Conservation (phyloP, 768 basidiomycete genomes). For the Omphalotus guepiniiformis region DNA sequence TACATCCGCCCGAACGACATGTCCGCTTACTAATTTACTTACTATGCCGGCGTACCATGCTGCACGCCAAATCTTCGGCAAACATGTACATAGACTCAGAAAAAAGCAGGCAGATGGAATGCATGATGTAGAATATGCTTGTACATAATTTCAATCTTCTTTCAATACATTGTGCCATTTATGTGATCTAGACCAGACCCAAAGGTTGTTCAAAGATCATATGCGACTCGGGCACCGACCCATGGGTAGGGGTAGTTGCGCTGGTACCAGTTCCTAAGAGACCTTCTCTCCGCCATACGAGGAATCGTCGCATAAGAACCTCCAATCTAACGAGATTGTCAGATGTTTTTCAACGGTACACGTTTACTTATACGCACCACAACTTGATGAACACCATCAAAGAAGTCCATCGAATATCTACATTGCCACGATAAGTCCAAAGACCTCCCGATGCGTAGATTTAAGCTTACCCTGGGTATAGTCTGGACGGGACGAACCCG, state of each 20-base stretch:
- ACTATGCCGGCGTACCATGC: too few species aligned
- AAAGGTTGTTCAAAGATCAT: slow-evolving; percentile 30
- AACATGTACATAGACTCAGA: too few species aligned
- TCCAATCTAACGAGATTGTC: slow-evolving; percentile 56
- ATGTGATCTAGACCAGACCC: too few species aligned
- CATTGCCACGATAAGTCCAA: not conserved
- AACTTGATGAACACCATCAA: slow-evolving; percentile 80
- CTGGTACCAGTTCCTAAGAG: slow-evolving; percentile 90
- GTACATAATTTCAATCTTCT: too few species aligned
- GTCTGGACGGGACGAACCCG: slow-evolving; percentile 66
- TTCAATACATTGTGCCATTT: too few species aligned
- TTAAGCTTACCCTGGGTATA: slow-evolving; percentile 78
- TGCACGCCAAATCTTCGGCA: too few species aligned
- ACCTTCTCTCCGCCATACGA: slow-evolving; percentile 68
- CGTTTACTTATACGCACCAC: slow-evolving; percentile 56
- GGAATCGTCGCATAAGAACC: slow-evolving; percentile 88
- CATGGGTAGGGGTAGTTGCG: slow-evolving; percentile 88
- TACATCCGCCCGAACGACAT: too few species aligned
- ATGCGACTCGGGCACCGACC: slow-evolving; percentile 66
- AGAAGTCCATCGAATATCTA: slow-evolving; percentile 86
- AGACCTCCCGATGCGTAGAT: slow-evolving; percentile 1
- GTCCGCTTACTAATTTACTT: too few species aligned
- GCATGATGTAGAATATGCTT: too few species aligned
- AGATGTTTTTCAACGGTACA: slow-evolving; percentile 6
- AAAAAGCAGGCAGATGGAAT: too few species aligned